Percentiles rank a stretch among this genome's conserved stretches.
phyloP scores from a whole-genome alignment of 2,329 filamentous ascomycete species.

The Macrophomina tecta region DNA sequence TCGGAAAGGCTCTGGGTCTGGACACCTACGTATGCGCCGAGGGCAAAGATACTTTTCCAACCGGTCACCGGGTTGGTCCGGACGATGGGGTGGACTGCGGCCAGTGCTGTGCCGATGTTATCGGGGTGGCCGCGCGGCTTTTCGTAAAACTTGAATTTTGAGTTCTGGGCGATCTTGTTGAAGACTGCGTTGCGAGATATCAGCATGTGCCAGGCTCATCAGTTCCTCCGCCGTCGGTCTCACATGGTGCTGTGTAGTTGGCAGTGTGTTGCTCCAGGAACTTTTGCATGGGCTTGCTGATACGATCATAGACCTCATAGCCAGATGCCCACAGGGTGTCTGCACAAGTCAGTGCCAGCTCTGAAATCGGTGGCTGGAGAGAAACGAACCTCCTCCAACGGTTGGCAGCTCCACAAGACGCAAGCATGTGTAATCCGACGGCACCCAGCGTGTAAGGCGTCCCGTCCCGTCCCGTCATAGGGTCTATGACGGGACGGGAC shows the following conservation, averaged over 20 bases:
- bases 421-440: conserved; percentile 48
- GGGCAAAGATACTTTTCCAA: conserved; percentile 61
- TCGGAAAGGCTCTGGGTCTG: neutral
- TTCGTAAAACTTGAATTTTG: conserved; percentile 53
- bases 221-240: conserved; percentile 17
- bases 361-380: neutral
- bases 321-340: conserved; percentile 45
- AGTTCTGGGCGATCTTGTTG: conserved; percentile 47
- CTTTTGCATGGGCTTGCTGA: conserved; percentile 55
- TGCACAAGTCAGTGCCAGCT: conserved; percentile 6
- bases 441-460: no score
- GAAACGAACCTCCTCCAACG: conserved; percentile 35
- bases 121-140: conserved; percentile 58
- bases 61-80: conserved; percentile 69
- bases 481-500: no score
- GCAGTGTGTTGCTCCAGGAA: conserved; percentile 55
- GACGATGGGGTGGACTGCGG: conserved; percentile 61
- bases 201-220: neutral
- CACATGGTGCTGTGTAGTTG: conserved; percentile 53
- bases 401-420: conserved; percentile 44
- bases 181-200: conserved; percentile 34
- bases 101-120: conserved; percentile 59
- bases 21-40: conserved; percentile 40
- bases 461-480: no score
- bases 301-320: conserved; percentile 56